Evolutionary conservation across 2,329 filamentous ascomycete species (phyloP).

Genomic region (Ramularia endophylla): DNA sequence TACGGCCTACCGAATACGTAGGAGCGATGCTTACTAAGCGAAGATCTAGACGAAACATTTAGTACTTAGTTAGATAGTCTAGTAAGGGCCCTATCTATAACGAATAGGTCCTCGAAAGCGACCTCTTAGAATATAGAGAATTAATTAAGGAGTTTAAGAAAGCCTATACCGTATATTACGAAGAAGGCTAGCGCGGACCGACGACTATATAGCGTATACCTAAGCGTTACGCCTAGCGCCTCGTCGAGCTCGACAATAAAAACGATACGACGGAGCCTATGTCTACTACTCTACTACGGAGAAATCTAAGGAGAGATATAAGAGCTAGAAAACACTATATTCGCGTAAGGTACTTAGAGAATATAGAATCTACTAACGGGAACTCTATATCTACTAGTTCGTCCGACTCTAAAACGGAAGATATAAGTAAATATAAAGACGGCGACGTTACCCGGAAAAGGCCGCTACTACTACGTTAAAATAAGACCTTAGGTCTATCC

Average conservation of each 20-base stretch:
- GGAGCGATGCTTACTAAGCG: constrained; percentile 1
- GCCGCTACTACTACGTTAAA: background rate
- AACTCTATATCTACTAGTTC: background rate
- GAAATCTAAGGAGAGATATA: background rate
- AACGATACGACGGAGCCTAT: background rate
- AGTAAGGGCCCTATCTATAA: background rate
- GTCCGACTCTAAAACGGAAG: background rate
- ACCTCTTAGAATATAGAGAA: background rate
- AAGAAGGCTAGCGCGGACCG: background rate
- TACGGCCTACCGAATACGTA: background rate
- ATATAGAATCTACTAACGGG: too few species aligned
- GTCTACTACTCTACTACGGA: background rate
- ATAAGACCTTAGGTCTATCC: background rate
- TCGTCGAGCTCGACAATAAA: background rate
- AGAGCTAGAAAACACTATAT: background rate
- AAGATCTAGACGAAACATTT: background rate
- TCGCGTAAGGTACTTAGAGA: background rate
- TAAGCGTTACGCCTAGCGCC: background rate
- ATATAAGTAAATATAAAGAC: background rate
- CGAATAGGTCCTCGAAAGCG: background rate
- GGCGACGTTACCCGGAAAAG: background rate
- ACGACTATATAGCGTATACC: background rate
- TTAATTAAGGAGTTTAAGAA: background rate
- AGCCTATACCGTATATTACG: background rate
- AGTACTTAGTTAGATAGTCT: constrained; percentile 1